Evolutionary conservation across 805 yeast genomes (phyloP).

Genomic region (Starmera quercuum): DNA sequence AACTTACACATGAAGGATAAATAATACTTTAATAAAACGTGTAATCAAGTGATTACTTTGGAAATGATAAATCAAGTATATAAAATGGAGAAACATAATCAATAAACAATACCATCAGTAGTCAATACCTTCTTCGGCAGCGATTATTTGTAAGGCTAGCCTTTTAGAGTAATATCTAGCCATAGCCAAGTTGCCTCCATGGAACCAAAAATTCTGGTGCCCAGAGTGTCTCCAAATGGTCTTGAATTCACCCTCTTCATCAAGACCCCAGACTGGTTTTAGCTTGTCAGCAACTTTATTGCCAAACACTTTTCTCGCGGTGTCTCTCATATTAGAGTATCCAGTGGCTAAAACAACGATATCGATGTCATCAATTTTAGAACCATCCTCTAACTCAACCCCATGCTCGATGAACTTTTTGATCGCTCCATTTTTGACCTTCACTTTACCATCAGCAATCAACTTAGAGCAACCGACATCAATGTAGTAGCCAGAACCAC

Average conservation of each 20-base stretch:
- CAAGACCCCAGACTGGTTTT: conserved; percentile 35
- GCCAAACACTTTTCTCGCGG: conserved; percentile 31
- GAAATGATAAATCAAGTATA: too few relatives aligned
- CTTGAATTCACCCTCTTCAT: conserved; percentile 35
- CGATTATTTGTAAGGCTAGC: conserved; percentile 33
- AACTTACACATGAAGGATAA: too few relatives aligned
- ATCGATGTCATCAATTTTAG: conserved; percentile 25
- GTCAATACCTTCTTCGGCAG: conserved; percentile 20
- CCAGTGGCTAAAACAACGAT: conserved; percentile 39
- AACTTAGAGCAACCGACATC: conserved; percentile 37
- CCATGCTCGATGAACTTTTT: conserved; percentile 28
- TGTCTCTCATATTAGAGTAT: conserved; percentile 33
- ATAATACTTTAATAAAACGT: too few relatives aligned
- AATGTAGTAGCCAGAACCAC: conserved; percentile 40
- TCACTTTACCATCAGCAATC: conserved; percentile 31
- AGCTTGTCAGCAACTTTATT: conserved; percentile 26
- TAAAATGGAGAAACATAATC: too few relatives aligned
- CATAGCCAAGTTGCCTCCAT: conserved; percentile 34
- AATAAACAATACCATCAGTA: too few relatives aligned
- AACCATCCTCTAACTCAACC: conserved; percentile 33
- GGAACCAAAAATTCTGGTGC: conserved; percentile 31
- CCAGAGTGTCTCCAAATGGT: conserved; percentile 33
- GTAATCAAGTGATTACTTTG: too few relatives aligned
- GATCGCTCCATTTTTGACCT: conserved; percentile 28
- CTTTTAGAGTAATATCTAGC: conserved; percentile 31